These are phyloP conservation scores for Penicillium parvum DNA, from an alignment of 495 filamentous ascomycete species.

Conservation along the genomic window DNA sequence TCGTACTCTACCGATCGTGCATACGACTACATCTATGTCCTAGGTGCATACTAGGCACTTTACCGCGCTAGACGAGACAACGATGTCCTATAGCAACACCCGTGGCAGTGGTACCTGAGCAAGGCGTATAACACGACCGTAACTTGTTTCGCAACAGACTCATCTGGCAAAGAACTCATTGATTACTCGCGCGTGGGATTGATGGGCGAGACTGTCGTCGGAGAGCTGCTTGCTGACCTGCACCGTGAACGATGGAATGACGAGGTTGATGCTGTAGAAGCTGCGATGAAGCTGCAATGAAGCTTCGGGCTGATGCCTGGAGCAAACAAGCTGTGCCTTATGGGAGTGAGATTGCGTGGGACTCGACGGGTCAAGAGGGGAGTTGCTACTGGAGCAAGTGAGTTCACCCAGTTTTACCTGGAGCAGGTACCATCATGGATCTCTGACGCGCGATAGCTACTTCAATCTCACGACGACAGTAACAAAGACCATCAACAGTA, in stretches of 20 bases:
- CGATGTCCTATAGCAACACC: constrained; percentile 28
- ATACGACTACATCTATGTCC: constrained; percentile 52
- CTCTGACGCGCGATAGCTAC: constrained; percentile 24
- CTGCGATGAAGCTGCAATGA: too few species aligned
- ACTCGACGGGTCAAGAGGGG: constrained; percentile 52
- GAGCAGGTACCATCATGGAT: background rate
- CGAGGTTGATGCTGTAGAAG: constrained; percentile 32
- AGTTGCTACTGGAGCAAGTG: constrained; percentile 51
- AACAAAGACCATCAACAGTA: constrained; percentile 44
- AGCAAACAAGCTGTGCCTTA: constrained; percentile 39
- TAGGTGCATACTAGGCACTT: constrained; percentile 46
- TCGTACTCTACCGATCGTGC: constrained; percentile 42
- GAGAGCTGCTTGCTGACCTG: constrained; percentile 43
- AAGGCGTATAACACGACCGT: constrained; percentile 37
- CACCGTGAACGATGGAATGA: constrained; percentile 33
- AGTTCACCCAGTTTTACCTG: constrained; percentile 27
- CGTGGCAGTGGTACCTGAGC: constrained; percentile 48
- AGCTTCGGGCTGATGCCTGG: constrained; percentile 40
- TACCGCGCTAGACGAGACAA: constrained; percentile 44
- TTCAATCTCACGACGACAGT: constrained; percentile 39
- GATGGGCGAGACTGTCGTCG: constrained; percentile 52
- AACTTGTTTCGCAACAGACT: constrained; percentile 11
- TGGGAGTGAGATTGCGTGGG: constrained; percentile 55
- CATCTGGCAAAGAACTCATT: constrained; percentile 21
- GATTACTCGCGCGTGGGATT: constrained; percentile 38